Percentiles rank a stretch among this genome's conserved stretches.
These are phyloP conservation scores for Heliosperma pusillum DNA, from an alignment of 148 eudicot genomes.

Conservation along the genomic window DNA sequence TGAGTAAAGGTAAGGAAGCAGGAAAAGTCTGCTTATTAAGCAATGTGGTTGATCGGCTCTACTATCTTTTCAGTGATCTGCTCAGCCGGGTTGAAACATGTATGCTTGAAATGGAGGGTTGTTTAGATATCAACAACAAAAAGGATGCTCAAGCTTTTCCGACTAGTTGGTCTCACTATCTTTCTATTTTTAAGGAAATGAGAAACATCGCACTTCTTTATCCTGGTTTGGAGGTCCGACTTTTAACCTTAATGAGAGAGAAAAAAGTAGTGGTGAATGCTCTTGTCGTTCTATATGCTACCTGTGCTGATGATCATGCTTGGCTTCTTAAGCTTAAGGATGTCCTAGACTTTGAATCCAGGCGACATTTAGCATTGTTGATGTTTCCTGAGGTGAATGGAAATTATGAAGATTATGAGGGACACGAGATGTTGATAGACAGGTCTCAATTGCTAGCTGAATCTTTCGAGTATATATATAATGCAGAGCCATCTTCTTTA, in stretches of 20 bases:
- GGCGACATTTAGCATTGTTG: slow-evolving; percentile 82
- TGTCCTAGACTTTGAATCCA: slow-evolving; percentile 63
- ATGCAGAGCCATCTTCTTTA: too few species aligned
- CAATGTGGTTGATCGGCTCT: slow-evolving; percentile 35
- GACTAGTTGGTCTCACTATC: slow-evolving; percentile 50
- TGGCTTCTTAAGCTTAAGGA: slow-evolving; percentile 76
- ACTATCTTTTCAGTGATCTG: slow-evolving; percentile 34
- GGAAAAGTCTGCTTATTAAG: slow-evolving; percentile 18
- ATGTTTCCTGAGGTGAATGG: slow-evolving; percentile 72
- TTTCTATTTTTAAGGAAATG: slow-evolving; percentile 63
- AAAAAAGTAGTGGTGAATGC: slow-evolving; percentile 43
- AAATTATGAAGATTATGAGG: slow-evolving; percentile 67
- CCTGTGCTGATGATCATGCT: too few species aligned
- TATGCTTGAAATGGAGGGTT: slow-evolving; percentile 43
- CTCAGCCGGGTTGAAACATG: slow-evolving; percentile 39
- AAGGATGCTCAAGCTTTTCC: slow-evolving; percentile 22
- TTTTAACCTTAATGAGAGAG: slow-evolving; percentile 47
- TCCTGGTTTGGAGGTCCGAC: slow-evolving; percentile 38
- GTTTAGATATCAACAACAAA: slow-evolving; percentile 23
- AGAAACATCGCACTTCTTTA: slow-evolving; percentile 39
- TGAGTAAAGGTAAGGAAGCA: neutral
- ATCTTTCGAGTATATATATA: too few species aligned
- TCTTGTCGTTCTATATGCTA: slow-evolving; percentile 55
- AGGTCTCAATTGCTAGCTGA: slow-evolving; percentile 72
- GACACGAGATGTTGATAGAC: slow-evolving; percentile 87